Conservation (phyloP, 495 filamentous ascomycete genomes). For the Collariella sp. region DNA sequence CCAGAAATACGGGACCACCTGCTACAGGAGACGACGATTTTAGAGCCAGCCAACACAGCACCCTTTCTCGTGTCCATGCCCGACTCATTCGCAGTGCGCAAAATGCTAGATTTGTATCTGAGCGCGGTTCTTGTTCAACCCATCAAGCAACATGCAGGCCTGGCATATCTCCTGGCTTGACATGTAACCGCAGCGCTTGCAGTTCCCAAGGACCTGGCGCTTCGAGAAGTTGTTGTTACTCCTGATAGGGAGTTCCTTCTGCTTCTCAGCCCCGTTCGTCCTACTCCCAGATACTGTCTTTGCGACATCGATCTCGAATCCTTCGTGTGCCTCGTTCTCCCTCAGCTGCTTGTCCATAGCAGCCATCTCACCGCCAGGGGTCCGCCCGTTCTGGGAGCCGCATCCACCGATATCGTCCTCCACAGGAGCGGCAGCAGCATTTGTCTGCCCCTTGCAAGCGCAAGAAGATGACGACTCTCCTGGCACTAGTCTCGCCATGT, state of each 20-base stretch:
- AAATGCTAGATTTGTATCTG: constrained; percentile 55
- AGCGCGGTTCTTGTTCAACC: constrained; percentile 82
- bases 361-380: constrained; percentile 79
- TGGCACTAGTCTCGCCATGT: constrained; percentile 85
- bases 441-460: constrained; percentile 32
- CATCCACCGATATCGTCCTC: constrained; percentile 65
- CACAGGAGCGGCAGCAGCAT: constrained; percentile 33
- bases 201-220: constrained; percentile 72
- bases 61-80: background rate
- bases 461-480: constrained; percentile 35
- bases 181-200: constrained; percentile 84
- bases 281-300: constrained; percentile 24
- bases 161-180: constrained; percentile 94
- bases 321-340: constrained; percentile 55
- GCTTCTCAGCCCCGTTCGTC: constrained; percentile 5
- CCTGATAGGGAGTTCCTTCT: constrained; percentile 15
- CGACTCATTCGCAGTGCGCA: constrained; percentile 5
- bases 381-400: constrained; percentile 62
- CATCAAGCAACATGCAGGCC: constrained; percentile 83
- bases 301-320: constrained; percentile 64
- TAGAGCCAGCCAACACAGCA: background rate
- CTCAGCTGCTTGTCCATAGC: constrained; percentile 75
- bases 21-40: background rate
- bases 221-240: constrained; percentile 17
- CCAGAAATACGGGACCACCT: background rate